Conservation (phyloP, 179 eudicot genomes). For the Corrigiola litoralis region DNA sequence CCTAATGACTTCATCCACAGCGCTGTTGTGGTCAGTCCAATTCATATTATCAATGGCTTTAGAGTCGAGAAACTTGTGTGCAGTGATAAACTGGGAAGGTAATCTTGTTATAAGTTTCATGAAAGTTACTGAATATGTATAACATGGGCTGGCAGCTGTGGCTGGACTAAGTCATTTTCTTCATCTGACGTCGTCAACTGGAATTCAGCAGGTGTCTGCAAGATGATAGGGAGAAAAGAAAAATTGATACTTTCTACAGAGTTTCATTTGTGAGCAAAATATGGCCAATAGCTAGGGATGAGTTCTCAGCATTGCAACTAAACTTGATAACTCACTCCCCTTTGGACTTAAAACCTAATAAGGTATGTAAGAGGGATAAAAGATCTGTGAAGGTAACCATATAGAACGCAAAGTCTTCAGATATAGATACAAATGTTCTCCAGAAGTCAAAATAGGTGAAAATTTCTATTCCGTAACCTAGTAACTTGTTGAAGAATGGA, state of each 20-base stretch:
- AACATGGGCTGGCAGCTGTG: slow-evolving; percentile 25
- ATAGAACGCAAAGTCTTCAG: not conserved
- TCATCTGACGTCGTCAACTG: slow-evolving; percentile 25
- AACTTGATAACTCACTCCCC: too few relatives aligned
- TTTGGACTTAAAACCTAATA: too few relatives aligned
- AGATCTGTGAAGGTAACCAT: too few relatives aligned
- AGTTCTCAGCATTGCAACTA: too few relatives aligned
- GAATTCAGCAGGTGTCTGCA: slow-evolving; percentile 15
- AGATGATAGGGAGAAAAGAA: not conserved
- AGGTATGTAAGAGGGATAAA: too few relatives aligned
- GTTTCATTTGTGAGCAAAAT: not conserved
- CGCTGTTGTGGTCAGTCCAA: too few relatives aligned
- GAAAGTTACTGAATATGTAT: slow-evolving; percentile 23
- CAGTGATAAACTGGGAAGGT: not conserved
- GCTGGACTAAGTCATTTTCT: slow-evolving; percentile 24
- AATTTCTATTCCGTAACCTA: not conserved
- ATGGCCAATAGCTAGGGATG: too few relatives aligned
- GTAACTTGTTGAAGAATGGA: not conserved
- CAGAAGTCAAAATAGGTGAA: not conserved
- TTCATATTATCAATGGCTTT: too few relatives aligned
- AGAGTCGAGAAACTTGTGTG: too few relatives aligned
- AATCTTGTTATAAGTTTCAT: not conserved
- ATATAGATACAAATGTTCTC: not conserved
- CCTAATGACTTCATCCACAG: not conserved
- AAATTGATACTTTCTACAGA: not conserved